Evolutionary conservation across 2,329 filamentous ascomycete genomes (phyloP), one percentile per base, ranked within the genome.

Genomic region (Cadophora sp.): DNA sequence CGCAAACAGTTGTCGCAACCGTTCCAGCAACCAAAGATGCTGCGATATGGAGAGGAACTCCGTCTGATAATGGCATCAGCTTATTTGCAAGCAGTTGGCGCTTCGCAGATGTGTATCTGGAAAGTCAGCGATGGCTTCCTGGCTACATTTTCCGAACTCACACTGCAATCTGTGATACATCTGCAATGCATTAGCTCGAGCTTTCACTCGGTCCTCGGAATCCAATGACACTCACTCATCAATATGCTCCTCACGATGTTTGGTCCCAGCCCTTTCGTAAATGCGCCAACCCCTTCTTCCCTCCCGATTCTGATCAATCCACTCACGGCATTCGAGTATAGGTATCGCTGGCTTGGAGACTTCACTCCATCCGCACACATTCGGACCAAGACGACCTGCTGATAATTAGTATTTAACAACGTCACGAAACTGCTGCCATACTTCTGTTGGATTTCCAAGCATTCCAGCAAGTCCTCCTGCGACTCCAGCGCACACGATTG

Each of bases 301-400:
- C 73, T 66, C 4, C 73, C 76, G 24, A 80, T 78, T 16, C 78
- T 73, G 24, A 75, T 70, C 51, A 77, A 66, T 11, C 78, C 81
- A 22, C 76, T 66, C 0, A 81, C 11, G 0, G 80, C 79, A 47
- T 82, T 81, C 0, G 76, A 71, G 63, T 82, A 82, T 5, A 66
- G 68, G 56, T 80, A 81, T n/a, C 78, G 75, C 59, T 82, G 74
- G 0, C 70, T 68, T 0, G 72, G 69, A 0, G 75, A 65, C 67
- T 79, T 81, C 0, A 81, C 81, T 0, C 80, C 81, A 70, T 83
- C 81, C 16, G 81, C 79, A 66, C 81, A 82, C 81, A 83, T 83
- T 7, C 81, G 75, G 0, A 83, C 81, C 5, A 83, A 77, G 0
- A 82, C 76, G 0, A 81, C 78, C 73, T 76, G 27, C 1, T 5